phyloP scores from a whole-genome alignment of 495 filamentous ascomycete species.

The Penicillium goetzii region DNA sequence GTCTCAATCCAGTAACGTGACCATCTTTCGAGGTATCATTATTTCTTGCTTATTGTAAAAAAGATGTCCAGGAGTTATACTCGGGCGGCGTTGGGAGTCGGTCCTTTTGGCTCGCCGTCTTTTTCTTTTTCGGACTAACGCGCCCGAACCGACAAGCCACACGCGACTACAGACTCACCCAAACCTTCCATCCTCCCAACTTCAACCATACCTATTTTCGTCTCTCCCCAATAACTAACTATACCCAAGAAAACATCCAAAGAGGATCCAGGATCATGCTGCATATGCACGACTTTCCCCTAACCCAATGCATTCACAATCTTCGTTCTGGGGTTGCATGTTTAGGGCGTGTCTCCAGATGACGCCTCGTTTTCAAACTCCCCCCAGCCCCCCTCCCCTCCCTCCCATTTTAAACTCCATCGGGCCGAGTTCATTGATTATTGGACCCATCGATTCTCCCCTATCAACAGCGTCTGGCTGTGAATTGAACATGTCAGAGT shows the following conservation, averaged over 20 bases:
- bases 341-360: conserved; percentile 6
- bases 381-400: neutral
- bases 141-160: neutral
- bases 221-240: neutral
- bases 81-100: neutral
- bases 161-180: neutral
- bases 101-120: neutral
- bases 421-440: neutral
- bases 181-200: neutral
- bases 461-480: conserved; percentile 33
- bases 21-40: neutral
- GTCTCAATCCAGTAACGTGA: no score
- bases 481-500: conserved; percentile 44
- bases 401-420: neutral
- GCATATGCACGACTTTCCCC: conserved; percentile 13
- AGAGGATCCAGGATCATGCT: conserved; percentile 8
- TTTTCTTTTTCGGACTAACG: neutral
- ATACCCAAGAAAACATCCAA: neutral
- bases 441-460: conserved; percentile 29
- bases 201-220: neutral
- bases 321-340: conserved; percentile 10
- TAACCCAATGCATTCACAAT: conserved; percentile 1
- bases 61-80: neutral
- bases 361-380: conserved; percentile 16
- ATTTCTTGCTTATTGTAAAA: neutral